phyloP scores from a whole-genome alignment of 805 yeast genomes.

The Myxozyma neglecta region DNA sequence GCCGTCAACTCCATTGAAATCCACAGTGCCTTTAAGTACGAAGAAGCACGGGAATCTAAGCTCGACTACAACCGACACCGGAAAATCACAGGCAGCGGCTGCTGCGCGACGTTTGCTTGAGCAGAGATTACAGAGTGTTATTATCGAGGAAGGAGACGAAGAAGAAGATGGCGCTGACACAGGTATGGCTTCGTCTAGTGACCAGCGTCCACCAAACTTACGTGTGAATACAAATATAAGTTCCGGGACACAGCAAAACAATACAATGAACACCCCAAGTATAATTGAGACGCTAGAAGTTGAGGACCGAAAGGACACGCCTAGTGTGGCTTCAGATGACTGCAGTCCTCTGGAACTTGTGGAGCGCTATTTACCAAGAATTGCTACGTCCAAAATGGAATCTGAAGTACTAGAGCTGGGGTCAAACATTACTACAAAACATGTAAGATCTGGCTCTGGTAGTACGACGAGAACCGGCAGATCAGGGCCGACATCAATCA shows the following conservation, averaged over 20 bases:
- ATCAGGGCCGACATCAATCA: background rate
- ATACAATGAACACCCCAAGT: background rate
- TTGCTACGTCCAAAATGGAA: constrained; percentile 9
- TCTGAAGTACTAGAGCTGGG: background rate
- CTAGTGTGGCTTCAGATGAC: background rate
- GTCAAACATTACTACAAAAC: background rate
- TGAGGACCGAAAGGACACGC: background rate
- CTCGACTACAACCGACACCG: background rate
- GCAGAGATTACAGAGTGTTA: constrained; percentile 9
- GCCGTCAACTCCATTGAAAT: background rate
- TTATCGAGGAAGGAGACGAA: constrained; percentile 11
- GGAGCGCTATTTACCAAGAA: constrained; percentile 15
- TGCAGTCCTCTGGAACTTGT: constrained; percentile 11
- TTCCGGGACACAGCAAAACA: too few species aligned
- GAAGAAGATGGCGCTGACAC: background rate
- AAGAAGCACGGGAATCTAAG: background rate
- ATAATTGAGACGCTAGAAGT: constrained; percentile 3
- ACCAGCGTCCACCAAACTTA: background rate
- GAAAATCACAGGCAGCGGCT: background rate
- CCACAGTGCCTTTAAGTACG: background rate
- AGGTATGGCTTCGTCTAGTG: background rate
- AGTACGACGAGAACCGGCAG: background rate
- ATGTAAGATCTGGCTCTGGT: background rate
- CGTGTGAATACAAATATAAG: background rate
- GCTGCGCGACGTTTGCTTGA: background rate